Conservation (phyloP, 805 yeast species). For the Starmera pachycereana region DNA sequence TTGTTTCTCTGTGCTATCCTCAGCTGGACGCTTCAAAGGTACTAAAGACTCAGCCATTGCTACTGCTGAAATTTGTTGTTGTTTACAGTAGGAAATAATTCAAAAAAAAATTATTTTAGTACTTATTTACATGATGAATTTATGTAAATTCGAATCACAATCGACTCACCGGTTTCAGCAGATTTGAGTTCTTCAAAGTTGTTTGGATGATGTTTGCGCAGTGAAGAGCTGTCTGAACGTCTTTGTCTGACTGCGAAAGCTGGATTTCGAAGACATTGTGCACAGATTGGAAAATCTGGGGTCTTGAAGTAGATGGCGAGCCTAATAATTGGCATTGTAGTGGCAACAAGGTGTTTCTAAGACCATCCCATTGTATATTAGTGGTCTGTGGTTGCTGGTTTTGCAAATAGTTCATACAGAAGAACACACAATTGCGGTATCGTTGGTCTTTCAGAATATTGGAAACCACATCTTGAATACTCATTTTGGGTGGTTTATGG, state of each 20-base stretch:
- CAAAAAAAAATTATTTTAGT: too few species aligned
- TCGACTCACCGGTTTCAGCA: too few species aligned
- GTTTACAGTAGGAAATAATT: too few species aligned
- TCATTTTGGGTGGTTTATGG: neutral
- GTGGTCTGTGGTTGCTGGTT: neutral
- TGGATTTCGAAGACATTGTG: too few species aligned
- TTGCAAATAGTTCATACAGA: neutral
- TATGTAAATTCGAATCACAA: too few species aligned
- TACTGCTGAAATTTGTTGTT: too few species aligned
- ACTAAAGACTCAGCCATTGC: slow-evolving; percentile 2
- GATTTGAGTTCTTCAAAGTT: too few species aligned
- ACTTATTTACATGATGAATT: too few species aligned
- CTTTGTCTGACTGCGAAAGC: too few species aligned
- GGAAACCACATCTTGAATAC: neutral
- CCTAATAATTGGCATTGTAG: neutral
- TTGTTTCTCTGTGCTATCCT: slow-evolving; percentile 1
- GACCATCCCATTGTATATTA: neutral
- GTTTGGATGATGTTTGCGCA: too few species aligned
- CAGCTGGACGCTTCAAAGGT: slow-evolving; percentile 2
- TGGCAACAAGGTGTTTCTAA: neutral
- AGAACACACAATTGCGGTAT: neutral
- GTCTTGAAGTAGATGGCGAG: neutral
- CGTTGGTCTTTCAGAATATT: neutral
- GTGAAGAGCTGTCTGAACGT: too few species aligned
- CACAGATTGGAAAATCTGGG: too few species aligned